A percentile compares a stretch with the other conserved stretches of the same genome.
Conservation (phyloP, 371 early-diverging fungal species). For the Mortierella sp. region DNA sequence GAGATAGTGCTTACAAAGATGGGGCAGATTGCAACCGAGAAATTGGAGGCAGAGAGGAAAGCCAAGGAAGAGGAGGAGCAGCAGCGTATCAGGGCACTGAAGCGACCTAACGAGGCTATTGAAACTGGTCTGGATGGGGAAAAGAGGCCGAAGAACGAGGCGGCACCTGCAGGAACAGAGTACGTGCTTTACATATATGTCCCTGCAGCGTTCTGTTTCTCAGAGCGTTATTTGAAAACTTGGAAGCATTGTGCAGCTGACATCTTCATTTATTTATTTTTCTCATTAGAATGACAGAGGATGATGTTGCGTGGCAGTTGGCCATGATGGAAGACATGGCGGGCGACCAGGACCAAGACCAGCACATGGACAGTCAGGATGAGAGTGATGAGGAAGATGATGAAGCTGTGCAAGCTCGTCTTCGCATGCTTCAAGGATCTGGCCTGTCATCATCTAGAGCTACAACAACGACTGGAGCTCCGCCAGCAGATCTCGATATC, state of each 20-base stretch:
- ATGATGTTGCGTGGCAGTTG: conserved; percentile 77
- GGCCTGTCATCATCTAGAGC: background rate
- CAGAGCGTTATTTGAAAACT: too few species aligned
- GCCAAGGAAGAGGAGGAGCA: conserved; percentile 56
- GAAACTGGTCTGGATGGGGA: conserved; percentile 31
- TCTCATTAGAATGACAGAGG: conserved; percentile 72
- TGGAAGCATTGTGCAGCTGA: background rate
- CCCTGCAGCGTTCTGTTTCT: too few species aligned
- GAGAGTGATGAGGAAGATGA: conserved; percentile 30
- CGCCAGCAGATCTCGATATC: conserved; percentile 9
- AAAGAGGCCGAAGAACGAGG: conserved; percentile 45
- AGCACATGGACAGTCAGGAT: conserved; percentile 22
- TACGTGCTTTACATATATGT: conserved; percentile 3
- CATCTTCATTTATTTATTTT: background rate
- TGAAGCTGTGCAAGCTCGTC: conserved; percentile 28
- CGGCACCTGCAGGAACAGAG: conserved; percentile 33
- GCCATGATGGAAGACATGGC: conserved; percentile 68
- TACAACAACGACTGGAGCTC: background rate
- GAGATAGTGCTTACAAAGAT: conserved; percentile 56
- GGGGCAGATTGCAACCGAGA: conserved; percentile 52
- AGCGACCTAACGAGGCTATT: conserved; percentile 42
- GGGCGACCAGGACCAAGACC: conserved; percentile 46
- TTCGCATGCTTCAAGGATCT: conserved; percentile 34
- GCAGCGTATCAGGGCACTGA: conserved; percentile 23
- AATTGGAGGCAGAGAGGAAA: conserved; percentile 52